Base-by-base conservation (phyloP, 1,139 yeast genomes). In the Pichia sp. region DNA sequence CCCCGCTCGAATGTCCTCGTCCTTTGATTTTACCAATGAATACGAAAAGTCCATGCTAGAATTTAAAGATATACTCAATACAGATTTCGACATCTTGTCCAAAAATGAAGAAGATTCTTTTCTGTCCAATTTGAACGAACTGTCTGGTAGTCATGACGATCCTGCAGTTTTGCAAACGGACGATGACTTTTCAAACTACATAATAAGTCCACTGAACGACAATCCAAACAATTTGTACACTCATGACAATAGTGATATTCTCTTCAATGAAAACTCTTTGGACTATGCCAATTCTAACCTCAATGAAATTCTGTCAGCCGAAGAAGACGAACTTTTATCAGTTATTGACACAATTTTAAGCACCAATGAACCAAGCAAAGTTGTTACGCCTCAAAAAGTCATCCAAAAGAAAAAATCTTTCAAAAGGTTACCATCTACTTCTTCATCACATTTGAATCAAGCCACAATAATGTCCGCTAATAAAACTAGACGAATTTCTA, bases 351-450 rank as follows among this genome's bases (percentile, higher is more conserved):
- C 33, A 8, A 31, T 31, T 31, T 8, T 31, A 31, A 31, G 10
- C 10, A 10, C 7, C 10, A 31, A 31, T 31, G 10, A 31, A 8
- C 10, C 33, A 31, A 8, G 7, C 10, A 8, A 8, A 31, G 10
- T 31, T 31, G 10, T 8, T 31, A 31, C 33, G 10, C 33, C 33
- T 8, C 10, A 7, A 8, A 31, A 31, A 31, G 7, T 10, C 7
- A 31, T 31, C 7, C 10, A 7, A 8, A 44, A 42, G 27, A 42
- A 40, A n/a, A 41, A 41, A 6, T 42, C 46, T 2, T n/a, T 39
- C 4, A 47, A 47, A 29, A 38, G 46, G n/a, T 28, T 43, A n/a
- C 39, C 40, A 9, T 4, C 40, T 16, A 35, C 44, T 16, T 44
- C 45, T 16, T 45, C 45, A 23, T 16, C 23, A 16, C 23, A 16